Evolutionary conservation across 2,329 filamentous ascomycete genomes (phyloP), one percentile per base, ranked within the genome.

Genomic region (Cladosporium sp.): DNA sequence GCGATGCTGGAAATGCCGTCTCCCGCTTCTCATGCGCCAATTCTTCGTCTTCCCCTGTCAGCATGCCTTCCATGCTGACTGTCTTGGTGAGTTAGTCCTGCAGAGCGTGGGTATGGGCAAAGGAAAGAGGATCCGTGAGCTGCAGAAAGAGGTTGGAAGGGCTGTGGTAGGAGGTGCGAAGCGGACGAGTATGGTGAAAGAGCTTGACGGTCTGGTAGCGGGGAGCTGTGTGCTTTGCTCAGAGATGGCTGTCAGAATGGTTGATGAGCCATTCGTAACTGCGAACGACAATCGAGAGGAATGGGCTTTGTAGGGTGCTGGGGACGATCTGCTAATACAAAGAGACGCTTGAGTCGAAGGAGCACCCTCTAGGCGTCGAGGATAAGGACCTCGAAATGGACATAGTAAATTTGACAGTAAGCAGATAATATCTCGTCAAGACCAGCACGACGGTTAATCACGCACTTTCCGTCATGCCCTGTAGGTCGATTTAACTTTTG

Each of bases 1-100:
- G 82, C 89, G 92, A 75, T 99, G 95, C 78, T 96, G 94, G 80
- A 87, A 90, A 2, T 99, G 95, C 75, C 87, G 89, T 0, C 79
- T 98, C 64, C 95, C 95, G 11, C 80, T 99, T 63, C 84, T 99
- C 18, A 93, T 91, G 74, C 82, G 93, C 63, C 93, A 97, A 73
- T 99, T 99, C 79, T 99, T 98, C 72, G 95, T 99, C 21, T 99
- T 99, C 71, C 95, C 95, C 0, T 99, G 95, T 78, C 95, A 99
- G 81, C 95, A 99, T 79, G 91, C 93, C 3, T 99, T 99, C 75
- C 95, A 99, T 78, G 94, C 91, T 49, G 95, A 99, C 76, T 99
- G 95, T 76, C 80, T 99, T 58, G 94, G 92, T 0, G 89, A 88
- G 72, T 91, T 90, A 74, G 92, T 98, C 0, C 84, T 97, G 62